Percentiles rank a stretch among this genome's conserved stretches.
Evolutionary conservation across 805 yeast species (phyloP).

Genomic region (Clavispora asparagi): DNA sequence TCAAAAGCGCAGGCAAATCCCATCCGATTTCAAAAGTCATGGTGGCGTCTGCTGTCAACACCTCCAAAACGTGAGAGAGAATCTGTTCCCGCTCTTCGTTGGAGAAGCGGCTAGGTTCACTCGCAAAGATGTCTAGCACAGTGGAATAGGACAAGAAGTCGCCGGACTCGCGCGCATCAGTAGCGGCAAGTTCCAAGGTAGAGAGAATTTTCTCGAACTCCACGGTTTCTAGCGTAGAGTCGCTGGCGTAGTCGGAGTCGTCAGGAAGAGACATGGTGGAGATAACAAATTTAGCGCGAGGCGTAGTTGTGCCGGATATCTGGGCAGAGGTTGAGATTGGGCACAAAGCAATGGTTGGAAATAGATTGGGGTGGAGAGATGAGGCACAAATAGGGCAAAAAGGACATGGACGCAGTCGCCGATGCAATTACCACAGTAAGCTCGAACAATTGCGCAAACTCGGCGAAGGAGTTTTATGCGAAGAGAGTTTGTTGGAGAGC

Average conservation of each 20-base stretch:
- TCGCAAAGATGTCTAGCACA: constrained; percentile 55
- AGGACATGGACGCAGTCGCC: too few relatives aligned
- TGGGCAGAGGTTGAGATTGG: too few relatives aligned
- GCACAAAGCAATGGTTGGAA: too few relatives aligned
- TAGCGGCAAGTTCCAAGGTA: constrained; percentile 25
- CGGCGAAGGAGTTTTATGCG: too few relatives aligned
- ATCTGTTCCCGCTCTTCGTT: constrained; percentile 46
- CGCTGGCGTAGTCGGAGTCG: constrained; percentile 10
- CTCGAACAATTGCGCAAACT: too few relatives aligned
- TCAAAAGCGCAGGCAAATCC: constrained; percentile 76
- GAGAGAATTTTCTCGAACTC: constrained; percentile 22
- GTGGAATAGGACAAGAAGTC: constrained; percentile 75
- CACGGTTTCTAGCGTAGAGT: constrained; percentile 12
- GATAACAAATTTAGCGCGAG: background rate
- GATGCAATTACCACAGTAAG: too few relatives aligned
- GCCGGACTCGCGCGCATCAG: constrained; percentile 37
- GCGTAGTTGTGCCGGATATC: background rate
- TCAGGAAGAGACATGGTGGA: constrained; percentile 10
- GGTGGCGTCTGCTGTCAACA: constrained; percentile 41
- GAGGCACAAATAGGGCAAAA: too few relatives aligned
- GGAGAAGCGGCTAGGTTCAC: constrained; percentile 41
- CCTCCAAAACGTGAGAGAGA: constrained; percentile 40
- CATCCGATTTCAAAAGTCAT: constrained; percentile 73
- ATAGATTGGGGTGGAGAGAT: too few relatives aligned
- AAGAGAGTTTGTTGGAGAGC: too few relatives aligned